phyloP scores from a whole-genome alignment of 2,329 filamentous ascomycete genomes.

The Fusarium longipes region DNA sequence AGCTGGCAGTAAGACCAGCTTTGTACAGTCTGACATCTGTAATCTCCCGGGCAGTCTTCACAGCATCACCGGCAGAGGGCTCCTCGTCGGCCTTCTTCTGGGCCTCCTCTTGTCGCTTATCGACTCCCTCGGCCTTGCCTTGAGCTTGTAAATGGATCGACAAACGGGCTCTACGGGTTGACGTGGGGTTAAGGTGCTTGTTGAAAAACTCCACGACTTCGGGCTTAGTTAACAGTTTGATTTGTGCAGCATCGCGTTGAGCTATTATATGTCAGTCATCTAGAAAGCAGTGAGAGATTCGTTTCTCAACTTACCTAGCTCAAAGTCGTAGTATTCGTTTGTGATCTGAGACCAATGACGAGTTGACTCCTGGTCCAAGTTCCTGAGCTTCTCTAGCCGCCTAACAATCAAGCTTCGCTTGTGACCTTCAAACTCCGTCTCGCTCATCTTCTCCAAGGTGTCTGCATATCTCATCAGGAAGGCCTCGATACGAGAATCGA shows the following conservation, averaged over 20 bases:
- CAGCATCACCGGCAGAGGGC: slow-evolving; percentile 51
- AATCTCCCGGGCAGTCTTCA: slow-evolving; percentile 67
- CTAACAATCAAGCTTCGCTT: slow-evolving; percentile 90
- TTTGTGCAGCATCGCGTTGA: slow-evolving; percentile 78
- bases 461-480: slow-evolving; percentile 78
- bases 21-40: slow-evolving; percentile 85
- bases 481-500: slow-evolving; percentile 87
- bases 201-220: slow-evolving; percentile 85
- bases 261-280: slow-evolving; percentile 58
- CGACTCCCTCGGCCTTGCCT: slow-evolving; percentile 59
- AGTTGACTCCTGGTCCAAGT: slow-evolving; percentile 83
- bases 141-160: slow-evolving; percentile 87
- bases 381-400: slow-evolving; percentile 90
- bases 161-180: slow-evolving; percentile 80
- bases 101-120: slow-evolving; percentile 60
- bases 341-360: slow-evolving; percentile 88
- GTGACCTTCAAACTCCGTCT: slow-evolving; percentile 88
- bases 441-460: slow-evolving; percentile 78
- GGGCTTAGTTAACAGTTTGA: slow-evolving; percentile 79
- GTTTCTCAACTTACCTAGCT: slow-evolving; percentile 72
- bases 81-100: slow-evolving; percentile 51
- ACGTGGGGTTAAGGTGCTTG: slow-evolving; percentile 79
- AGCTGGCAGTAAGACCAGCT: slow-evolving; percentile 76
- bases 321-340: slow-evolving; percentile 89
- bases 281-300: not conserved